Base-by-base conservation (phyloP, 192 early-diverging fungal species). In the Phycomyces blakesleeanus region DNA sequence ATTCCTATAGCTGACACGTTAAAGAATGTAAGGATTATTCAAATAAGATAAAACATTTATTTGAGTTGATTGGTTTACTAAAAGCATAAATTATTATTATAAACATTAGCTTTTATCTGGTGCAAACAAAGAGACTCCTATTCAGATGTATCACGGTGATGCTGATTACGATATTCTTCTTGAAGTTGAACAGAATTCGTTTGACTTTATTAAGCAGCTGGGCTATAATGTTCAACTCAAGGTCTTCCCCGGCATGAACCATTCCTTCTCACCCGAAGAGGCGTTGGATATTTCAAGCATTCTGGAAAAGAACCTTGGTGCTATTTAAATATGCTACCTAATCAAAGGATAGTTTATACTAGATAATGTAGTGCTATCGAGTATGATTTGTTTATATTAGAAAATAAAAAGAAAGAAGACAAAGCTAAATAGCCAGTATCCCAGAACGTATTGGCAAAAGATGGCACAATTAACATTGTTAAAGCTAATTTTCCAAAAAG, bases 61-160 rank as follows among this genome's bases (percentile, higher is more conserved):
- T n/a, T n/a, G n/a, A n/a, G n/a, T n/a, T n/a, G n/a, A n/a, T n/a
- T n/a, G n/a, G n/a, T n/a, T n/a, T n/a, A n/a, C n/a, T n/a, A n/a
- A n/a, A n/a, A n/a, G n/a, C n/a, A n/a, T n/a, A n/a, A n/a, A n/a
- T n/a, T n/a, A n/a, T n/a, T n/a, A n/a, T n/a, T n/a, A n/a, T n/a
- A n/a, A n/a, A n/a, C n/a, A n/a, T 20, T 59, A 59, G 51, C 74
- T 88, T 72, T 74, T 64, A 20, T 68, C 82, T 0, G 78, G 87
- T n/a, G 79, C 81, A 3, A 90, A 83, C 73, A 82, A 81, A 57
- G 72, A 66, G 50, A 89, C 87, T 6, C 93, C 93, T 12, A 85
- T 94, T 47, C 86, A 94, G 50, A 84, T 92, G 79, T 88, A 81
- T 29, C 96, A 98, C 66, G 96, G 96, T 18, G 83, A 83, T 29